Evolutionary conservation across 2,329 filamentous ascomycete genomes (phyloP), one percentile per base, ranked within the genome.

Genomic region (Teratosphaeria gauchensis): DNA sequence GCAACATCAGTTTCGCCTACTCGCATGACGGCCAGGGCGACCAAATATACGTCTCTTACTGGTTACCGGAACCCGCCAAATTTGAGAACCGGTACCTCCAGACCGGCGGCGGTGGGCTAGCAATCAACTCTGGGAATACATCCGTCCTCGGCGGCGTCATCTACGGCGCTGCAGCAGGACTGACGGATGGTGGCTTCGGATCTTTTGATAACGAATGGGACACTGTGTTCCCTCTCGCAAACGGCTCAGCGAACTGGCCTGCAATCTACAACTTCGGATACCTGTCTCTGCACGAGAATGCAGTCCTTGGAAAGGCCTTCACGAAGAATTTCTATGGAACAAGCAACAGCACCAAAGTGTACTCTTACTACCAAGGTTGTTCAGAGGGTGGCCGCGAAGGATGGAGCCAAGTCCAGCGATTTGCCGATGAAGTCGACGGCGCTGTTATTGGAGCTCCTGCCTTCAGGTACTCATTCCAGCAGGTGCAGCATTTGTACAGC

Each of bases 341-440:
- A n/a, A 56, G 58, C 33, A 67, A 53, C 71, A 75, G 2, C 74
- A 78, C 64, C 5, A 69, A 69, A 61, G 24, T 74, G 12, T 79
- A 78, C 66, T 72, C 78, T 1, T 82, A 82, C 69, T 83, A 78
- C 63, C 75, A 80, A 61, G 80, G 79, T 2, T 83, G 80, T 67
- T 82, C 79, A 12, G 80, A 82, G 56, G 80, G 80, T 21, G 80
- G 77, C 1, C 73, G 78, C 4, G 76, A 80, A 63, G 78, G 73
- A 14, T 76, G 73, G 73, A 76, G 73, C 58, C 79, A 82, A 66
- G 71, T 80, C 1, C 80, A 83, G 66, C 76, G 79, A 16, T 82
- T 75, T 63, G 76, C 76, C 8, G 74, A 77, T 57, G 63, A 79
- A 64, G 78, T 76, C 58, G 77, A 80, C 60, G 78, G 79, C 14